phyloP scores from a whole-genome alignment of 768 basidiomycete species.

The Podaxis sp. region DNA sequence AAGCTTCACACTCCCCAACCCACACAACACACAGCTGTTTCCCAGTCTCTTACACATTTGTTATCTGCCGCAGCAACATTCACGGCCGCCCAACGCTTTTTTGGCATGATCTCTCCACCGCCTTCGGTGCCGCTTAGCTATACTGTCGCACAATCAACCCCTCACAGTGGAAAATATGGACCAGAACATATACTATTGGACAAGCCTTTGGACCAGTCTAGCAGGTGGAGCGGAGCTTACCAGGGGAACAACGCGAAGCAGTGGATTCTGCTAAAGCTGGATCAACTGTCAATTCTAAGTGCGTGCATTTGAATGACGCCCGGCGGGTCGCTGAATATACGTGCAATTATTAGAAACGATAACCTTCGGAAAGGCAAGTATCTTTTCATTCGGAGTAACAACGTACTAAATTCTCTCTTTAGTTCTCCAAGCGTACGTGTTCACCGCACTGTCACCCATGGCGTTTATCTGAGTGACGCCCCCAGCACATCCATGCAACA shows the following conservation, averaged over 20 bases:
- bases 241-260: conserved; percentile 55
- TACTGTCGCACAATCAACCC: conserved; percentile 59
- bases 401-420: conserved; percentile 16
- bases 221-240: conserved; percentile 75
- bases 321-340: conserved; percentile 5
- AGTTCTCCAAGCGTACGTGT: conserved; percentile 45
- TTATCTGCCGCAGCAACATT: background rate
- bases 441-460: background rate
- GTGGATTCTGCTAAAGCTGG: conserved; percentile 70
- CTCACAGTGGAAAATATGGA: conserved; percentile 69
- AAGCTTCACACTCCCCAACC: background rate
- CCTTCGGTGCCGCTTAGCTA: conserved; percentile 39
- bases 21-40: background rate
- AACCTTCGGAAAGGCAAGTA: conserved; percentile 77
- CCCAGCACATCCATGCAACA: conserved; percentile 81
- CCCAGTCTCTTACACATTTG: background rate
- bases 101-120: conserved; percentile 12
- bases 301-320: conserved; percentile 32
- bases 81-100: background rate
- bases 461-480: conserved; percentile 12
- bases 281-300: conserved; percentile 66
- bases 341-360: conserved; percentile 51
- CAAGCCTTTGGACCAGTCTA: conserved; percentile 60
- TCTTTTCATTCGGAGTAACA: conserved; percentile 1
- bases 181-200: conserved; percentile 71